Base-by-base conservation (phyloP, 768 basidiomycete genomes). In the Boletus rubescentipes region DNA sequence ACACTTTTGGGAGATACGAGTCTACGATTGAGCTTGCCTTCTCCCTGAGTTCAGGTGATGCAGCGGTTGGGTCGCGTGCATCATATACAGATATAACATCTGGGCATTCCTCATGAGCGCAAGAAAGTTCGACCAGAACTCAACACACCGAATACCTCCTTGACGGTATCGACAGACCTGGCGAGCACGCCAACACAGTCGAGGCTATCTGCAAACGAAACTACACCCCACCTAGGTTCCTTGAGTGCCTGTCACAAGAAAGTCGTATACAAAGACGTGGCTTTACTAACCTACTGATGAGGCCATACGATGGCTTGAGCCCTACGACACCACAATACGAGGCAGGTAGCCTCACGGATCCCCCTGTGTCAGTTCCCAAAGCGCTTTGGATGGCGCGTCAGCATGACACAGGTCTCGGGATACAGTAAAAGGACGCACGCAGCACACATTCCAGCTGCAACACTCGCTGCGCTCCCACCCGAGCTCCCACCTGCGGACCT, bases 391-490 rank as follows among this genome's bases (percentile, higher is more conserved):
- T 52, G 39, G 16, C 39, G 21, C 34, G 26, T 54, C 61, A 53
- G 51, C 32, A 32, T 9, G 12, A 23, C 35, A 36, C 30, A 38
- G n/a, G 9, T 35, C 31, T 29, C 12, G 10, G 34, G 21, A 39
- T 15, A 15, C 10, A 11, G n/a, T 4, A 40, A 44, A 40, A 31
- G 18, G 5, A 78, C 92, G 72, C 61, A 96, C 95, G 84, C 89
- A 65, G 86, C 78, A 64, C 91, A 93, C 75, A 93, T 77, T 0
- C 85, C 86, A 3, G 87, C 84, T 1, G 90, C 90, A 0, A 98
- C 95, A 5, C 94, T 92, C 1, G 93, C 95, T 0, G 95, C 95
- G 64, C 91, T 93, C 45, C 97, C 96, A 2, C 97, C 95, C 0
- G 93, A 96, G 61, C 92, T 95, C 0, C 96, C 96, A 2, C 96